A percentile compares a stretch with the other conserved stretches of the same genome.
Conservation (phyloP, 2,329 filamentous ascomycete species). For the Thielaviopsis punctulata region DNA sequence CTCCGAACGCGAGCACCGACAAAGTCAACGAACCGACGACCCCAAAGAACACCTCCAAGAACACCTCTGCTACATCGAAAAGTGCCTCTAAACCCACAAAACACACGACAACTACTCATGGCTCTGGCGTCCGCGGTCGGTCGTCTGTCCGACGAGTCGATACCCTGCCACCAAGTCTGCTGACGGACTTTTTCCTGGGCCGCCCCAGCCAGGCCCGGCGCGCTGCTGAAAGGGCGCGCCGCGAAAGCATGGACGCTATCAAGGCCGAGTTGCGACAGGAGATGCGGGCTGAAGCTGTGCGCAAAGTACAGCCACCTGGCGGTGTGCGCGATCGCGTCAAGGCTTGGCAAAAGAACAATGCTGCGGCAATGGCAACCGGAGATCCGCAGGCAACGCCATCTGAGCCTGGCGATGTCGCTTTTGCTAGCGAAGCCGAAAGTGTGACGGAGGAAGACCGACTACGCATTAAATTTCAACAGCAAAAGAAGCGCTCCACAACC, state of each 20-base stretch:
- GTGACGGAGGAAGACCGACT: constrained; percentile 44
- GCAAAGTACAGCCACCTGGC: constrained; percentile 42
- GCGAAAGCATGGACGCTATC: constrained; percentile 41
- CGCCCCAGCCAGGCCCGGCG: constrained; percentile 38
- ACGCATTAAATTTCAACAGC: constrained; percentile 34
- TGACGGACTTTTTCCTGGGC: constrained; percentile 40
- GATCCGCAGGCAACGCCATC: constrained; percentile 35
- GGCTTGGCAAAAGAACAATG: constrained; percentile 69
- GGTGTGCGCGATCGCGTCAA: constrained; percentile 65
- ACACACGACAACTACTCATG: constrained; percentile 24
- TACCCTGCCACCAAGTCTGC: constrained; percentile 29
- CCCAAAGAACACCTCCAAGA: constrained; percentile 1
- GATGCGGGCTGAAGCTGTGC: constrained; percentile 29
- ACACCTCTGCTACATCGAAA: background rate
- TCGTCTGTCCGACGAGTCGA: constrained; percentile 24
- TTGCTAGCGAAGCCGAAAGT: constrained; percentile 40
- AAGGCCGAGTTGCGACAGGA: constrained; percentile 29
- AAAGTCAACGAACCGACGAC: constrained; percentile 9
- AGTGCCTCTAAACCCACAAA: constrained; percentile 18
- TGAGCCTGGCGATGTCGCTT: constrained; percentile 44
- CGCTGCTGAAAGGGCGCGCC: constrained; percentile 32
- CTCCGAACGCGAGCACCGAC: constrained; percentile 8
- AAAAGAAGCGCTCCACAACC: constrained; percentile 20
- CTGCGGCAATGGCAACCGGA: constrained; percentile 39
- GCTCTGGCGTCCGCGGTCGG: constrained; percentile 17